Evolutionary conservation across 2,329 filamentous ascomycete species (phyloP).

Genomic region (Alternaria consortialis): DNA sequence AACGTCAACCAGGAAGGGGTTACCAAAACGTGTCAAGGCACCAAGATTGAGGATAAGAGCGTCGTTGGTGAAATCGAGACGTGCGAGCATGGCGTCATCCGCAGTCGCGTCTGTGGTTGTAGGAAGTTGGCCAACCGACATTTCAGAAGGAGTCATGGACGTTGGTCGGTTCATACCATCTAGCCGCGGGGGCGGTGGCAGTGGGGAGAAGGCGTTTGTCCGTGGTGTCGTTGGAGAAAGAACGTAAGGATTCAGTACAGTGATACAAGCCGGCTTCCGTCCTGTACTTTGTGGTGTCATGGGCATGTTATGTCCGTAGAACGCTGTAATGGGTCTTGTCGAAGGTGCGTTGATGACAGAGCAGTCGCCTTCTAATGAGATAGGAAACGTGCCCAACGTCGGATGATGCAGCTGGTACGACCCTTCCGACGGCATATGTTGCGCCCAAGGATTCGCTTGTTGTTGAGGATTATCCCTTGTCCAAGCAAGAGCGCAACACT

Average conservation of each 20-base stretch:
- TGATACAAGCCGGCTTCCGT: constrained; percentile 46
- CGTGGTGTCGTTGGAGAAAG: constrained; percentile 47
- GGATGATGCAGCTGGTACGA: constrained; percentile 58
- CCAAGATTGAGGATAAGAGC: constrained; percentile 57
- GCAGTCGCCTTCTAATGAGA: constrained; percentile 55
- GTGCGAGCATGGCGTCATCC: constrained; percentile 53
- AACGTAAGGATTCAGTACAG: constrained; percentile 51
- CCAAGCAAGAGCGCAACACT: constrained; percentile 77
- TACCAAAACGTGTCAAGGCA: constrained; percentile 54
- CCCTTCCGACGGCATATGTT: constrained; percentile 49
- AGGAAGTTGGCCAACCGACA: constrained; percentile 45
- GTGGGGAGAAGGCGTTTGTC: constrained; percentile 42
- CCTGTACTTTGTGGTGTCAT: constrained; percentile 44
- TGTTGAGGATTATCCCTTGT: constrained; percentile 48
- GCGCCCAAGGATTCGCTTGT: constrained; percentile 50
- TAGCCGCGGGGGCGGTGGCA: constrained; percentile 40
- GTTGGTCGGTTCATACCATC: constrained; percentile 35
- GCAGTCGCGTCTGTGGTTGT: constrained; percentile 48
- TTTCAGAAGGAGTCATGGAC: constrained; percentile 45
- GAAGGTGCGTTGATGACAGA: constrained; percentile 51
- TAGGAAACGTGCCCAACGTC: constrained; percentile 53
- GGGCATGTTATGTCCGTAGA: constrained; percentile 51
- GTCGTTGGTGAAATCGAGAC: constrained; percentile 55
- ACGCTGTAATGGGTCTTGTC: constrained; percentile 50
- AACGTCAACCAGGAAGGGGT: constrained; percentile 58